A percentile compares a stretch with the other conserved stretches of the same genome.
Evolutionary conservation across 192 early-diverging fungal genomes (phyloP).

Genomic region (Lunasporangiospora selenospora): DNA sequence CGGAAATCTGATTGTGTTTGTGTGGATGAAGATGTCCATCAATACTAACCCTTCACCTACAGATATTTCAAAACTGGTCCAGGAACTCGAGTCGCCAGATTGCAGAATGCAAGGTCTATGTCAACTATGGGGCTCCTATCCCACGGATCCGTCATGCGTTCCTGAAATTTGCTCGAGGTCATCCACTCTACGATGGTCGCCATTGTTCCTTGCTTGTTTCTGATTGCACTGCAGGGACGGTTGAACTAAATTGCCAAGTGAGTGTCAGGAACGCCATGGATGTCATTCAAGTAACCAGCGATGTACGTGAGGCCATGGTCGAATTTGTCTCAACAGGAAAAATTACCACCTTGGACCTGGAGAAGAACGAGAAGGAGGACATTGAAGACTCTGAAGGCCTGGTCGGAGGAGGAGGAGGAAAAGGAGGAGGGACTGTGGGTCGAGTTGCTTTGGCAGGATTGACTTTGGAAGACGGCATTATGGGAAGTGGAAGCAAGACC

Average conservation of each 20-base stretch:
- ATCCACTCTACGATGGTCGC: constrained; percentile 30
- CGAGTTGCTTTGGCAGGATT: no score
- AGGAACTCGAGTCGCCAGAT: constrained; percentile 41
- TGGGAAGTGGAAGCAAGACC: no score
- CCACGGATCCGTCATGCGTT: constrained; percentile 36
- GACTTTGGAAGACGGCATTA: no score
- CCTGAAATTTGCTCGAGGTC: constrained; percentile 29
- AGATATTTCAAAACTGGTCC: constrained; percentile 51
- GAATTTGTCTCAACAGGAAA: constrained; percentile 36
- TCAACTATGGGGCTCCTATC: constrained; percentile 14
- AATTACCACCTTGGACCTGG: no score
- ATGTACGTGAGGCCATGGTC: constrained; percentile 42
- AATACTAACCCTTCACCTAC: not conserved
- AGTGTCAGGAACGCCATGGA: constrained; percentile 37
- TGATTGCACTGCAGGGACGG: constrained; percentile 6
- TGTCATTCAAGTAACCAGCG: constrained; percentile 33
- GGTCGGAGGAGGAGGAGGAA: no score
- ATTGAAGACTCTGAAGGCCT: no score
- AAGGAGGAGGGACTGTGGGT: no score
- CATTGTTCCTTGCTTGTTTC: constrained; percentile 27
- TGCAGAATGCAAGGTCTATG: constrained; percentile 34
- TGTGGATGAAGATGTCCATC: no score
- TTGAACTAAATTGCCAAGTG: constrained; percentile 34
- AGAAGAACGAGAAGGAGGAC: no score
- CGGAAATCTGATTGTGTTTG: no score